Base-by-base conservation (phyloP, 169 alveolate species). In the Cryptosporidium xiaoi region DNA sequence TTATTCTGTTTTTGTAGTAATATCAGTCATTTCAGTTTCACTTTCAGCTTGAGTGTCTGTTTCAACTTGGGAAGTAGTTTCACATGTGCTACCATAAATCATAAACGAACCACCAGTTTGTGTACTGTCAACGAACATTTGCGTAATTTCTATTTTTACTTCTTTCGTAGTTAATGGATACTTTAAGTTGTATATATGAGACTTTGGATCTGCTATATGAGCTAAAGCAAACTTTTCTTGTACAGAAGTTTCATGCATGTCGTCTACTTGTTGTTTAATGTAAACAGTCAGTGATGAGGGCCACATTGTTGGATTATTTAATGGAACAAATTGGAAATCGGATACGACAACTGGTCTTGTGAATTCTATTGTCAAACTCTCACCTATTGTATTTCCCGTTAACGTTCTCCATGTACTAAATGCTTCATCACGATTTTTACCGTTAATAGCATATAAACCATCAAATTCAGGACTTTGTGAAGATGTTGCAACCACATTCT, bases 331-430 rank as follows among this genome's bases (percentile, higher is more conserved):
- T 48, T 92, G 93, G 65, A 93, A 84, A 24, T 91, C 92, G 18
- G 92, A 58, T 7, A 93, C 66, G 31, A 90, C 93, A 31, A 93
- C 92, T 1, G 94, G 94, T 53, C 83, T 51, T 18, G 82, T 92
- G 66, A 93, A 93, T 77, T 83, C 65, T 24, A 93, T 83, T 58
- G 82, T 84, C 13, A 93, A 18, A 55, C 84, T 84, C 56, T 93
- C 94, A 36, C 94, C 94, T 20, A 90, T 58, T n/a, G 93, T 83
- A 36, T 85, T 89, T 40, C 91, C 91, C 18, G 50, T 27, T 16
- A 92, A 82, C 1, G 94, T 91, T 67, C 69, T 83, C 94, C 94
- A 91, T 66, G 92, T 66, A 44, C 93, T 89, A 77, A 67, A 91
- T 65, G 93, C 94, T 64, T 87, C 83, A 50, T 93, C 93, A 64